These are phyloP conservation scores for Piper longum DNA, from an alignment of 164 flowering plant species.

Conservation along the genomic window DNA sequence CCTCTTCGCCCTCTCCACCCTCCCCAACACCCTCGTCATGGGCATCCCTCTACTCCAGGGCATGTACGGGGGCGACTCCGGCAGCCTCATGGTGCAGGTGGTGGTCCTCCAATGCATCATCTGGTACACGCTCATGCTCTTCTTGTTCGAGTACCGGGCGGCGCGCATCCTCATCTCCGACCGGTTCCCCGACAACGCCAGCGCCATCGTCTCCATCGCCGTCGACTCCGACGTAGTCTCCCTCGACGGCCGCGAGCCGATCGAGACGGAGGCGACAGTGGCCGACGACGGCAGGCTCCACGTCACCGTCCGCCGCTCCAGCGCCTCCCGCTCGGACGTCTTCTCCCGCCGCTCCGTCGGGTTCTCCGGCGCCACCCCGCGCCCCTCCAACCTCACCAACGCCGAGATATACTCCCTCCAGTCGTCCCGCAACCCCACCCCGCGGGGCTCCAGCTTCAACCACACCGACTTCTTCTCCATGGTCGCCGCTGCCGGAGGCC, in stretches of 20 bases:
- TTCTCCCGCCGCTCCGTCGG: constrained; percentile 64
- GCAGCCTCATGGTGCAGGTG: constrained; percentile 44
- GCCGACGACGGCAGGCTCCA: constrained; percentile 76
- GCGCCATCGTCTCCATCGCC: constrained; percentile 66
- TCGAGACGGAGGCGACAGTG: constrained; percentile 73
- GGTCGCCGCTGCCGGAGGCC: constrained; percentile 37
- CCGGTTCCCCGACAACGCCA: constrained; percentile 82
- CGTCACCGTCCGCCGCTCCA: constrained; percentile 68
- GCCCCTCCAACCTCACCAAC: constrained; percentile 30
- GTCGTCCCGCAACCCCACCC: constrained; percentile 12
- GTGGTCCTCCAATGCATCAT: constrained; percentile 57
- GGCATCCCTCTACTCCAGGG: constrained; percentile 44
- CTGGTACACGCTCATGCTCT: constrained; percentile 43
- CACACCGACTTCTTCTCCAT: constrained; percentile 39
- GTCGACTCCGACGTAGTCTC: constrained; percentile 84
- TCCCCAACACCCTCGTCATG: constrained; percentile 55
- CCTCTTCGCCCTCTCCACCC: constrained; percentile 34
- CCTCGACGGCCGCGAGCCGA: constrained; percentile 53
- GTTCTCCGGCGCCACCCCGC: constrained; percentile 44
- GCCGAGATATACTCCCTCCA: constrained; percentile 14
- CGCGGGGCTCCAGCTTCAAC: constrained; percentile 13
- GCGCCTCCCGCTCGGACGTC: constrained; percentile 73
- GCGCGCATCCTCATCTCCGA: constrained; percentile 67
- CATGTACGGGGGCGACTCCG: constrained; percentile 46
- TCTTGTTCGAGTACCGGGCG: constrained; percentile 75